phyloP scores from a whole-genome alignment of 1,139 yeast species.

The Kluyveromyces sp. region DNA sequence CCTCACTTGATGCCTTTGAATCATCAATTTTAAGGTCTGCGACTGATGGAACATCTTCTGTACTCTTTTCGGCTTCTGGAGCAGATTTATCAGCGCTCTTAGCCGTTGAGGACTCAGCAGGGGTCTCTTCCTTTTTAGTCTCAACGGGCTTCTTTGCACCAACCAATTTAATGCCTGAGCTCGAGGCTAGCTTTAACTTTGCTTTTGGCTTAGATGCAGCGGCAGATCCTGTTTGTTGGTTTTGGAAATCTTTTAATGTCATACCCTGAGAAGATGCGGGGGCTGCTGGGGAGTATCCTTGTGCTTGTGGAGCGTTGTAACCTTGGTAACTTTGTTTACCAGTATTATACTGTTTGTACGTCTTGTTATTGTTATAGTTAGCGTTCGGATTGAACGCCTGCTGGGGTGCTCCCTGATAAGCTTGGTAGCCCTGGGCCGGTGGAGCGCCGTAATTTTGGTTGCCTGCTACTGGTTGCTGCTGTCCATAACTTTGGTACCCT shows the following conservation, averaged over 20 bases:
- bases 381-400: slow-evolving; percentile 24
- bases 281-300: slow-evolving; percentile 20
- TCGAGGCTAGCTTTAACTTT: slow-evolving; percentile 58
- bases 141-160: slow-evolving; percentile 42
- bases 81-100: slow-evolving; percentile 29
- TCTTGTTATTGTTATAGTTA: slow-evolving; percentile 23
- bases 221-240: slow-evolving; percentile 47
- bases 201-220: slow-evolving; percentile 47
- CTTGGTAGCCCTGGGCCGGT: slow-evolving; percentile 28
- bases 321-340: slow-evolving; percentile 18
- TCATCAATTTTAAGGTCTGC: slow-evolving; percentile 12
- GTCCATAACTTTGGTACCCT: slow-evolving; percentile 26
- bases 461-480: slow-evolving; percentile 10
- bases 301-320: slow-evolving; percentile 17
- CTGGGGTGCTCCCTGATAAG: slow-evolving; percentile 28
- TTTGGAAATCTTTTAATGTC: slow-evolving; percentile 84
- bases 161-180: slow-evolving; percentile 63
- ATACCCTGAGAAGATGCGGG: slow-evolving; percentile 48
- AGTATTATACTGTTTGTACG: slow-evolving; percentile 19
- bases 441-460: slow-evolving; percentile 15
- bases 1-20: slow-evolving; percentile 16
- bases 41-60: slow-evolving; percentile 3
- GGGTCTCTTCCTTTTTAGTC: slow-evolving; percentile 29
- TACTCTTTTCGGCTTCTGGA: slow-evolving; percentile 10
- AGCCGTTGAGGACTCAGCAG: slow-evolving; percentile 17